phyloP scores from a whole-genome alignment of 2,329 filamentous ascomycete species.

The Cytospora paraplurivora region DNA sequence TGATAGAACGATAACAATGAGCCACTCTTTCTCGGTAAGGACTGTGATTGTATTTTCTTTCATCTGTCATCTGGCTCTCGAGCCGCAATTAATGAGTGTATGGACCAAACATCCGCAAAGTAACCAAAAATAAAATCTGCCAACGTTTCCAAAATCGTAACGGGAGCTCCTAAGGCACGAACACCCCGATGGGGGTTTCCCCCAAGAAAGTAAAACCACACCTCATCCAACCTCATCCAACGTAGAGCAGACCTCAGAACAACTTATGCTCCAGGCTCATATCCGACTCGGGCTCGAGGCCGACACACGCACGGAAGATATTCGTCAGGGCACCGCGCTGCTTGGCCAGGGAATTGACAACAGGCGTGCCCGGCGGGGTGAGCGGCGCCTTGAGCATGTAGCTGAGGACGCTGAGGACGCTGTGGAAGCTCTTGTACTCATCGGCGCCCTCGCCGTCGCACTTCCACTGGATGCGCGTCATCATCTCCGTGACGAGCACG shows the following conservation, averaged over 20 bases:
- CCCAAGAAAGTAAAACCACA: not conserved
- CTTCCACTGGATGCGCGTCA: slow-evolving; percentile 97
- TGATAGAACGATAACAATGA: not conserved
- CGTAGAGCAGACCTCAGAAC: slow-evolving; percentile 6
- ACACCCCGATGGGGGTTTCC: not conserved
- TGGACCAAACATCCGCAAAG: not conserved
- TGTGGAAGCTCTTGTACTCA: slow-evolving; percentile 93
- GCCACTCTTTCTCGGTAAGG: slow-evolving; percentile 15
- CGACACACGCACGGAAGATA: slow-evolving; percentile 97
- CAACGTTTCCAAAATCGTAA: not conserved
- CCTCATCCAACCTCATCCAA: not conserved
- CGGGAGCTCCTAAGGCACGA: not conserved
- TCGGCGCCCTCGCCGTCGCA: slow-evolving; percentile 57
- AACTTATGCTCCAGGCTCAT: slow-evolving; percentile 56
- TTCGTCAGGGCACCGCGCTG: slow-evolving; percentile 93
- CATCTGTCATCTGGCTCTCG: not conserved
- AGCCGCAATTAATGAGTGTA: not conserved
- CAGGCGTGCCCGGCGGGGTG: slow-evolving; percentile 91
- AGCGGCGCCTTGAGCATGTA: slow-evolving; percentile 98
- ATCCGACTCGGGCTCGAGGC: slow-evolving; percentile 94
- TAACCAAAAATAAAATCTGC: not conserved
- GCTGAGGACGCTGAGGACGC: slow-evolving; percentile 92
- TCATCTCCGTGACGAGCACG: slow-evolving; percentile 90
- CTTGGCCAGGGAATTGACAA: slow-evolving; percentile 94
- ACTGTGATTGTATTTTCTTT: slow-evolving; percentile 29